Evolutionary conservation across 257 asterid genomes (phyloP), one percentile per base, ranked within the genome.

Genomic region (Solanum etuberosum): DNA sequence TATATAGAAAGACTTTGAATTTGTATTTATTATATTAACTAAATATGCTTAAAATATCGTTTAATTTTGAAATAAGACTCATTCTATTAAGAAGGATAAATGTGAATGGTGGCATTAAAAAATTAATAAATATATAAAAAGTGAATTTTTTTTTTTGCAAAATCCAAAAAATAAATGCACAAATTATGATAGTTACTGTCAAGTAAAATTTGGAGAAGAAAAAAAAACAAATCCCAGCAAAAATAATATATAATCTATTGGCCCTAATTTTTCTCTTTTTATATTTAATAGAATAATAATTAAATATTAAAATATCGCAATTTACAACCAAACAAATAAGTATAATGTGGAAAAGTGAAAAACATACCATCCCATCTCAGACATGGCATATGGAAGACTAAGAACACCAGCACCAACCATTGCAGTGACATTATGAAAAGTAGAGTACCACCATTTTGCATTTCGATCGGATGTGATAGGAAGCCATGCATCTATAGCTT

Each of bases 341-440:
- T 72, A 21, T 72, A 14, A 37, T 10, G 42, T 32, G 9, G 3
- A 7, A 5, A 4, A 34, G 51, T 5, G 6, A 40, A 38, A 38
- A n/a, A 35, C 23, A 3, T 92, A 94, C 98, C 98, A 95, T 88
- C 98, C 98, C 85, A 93, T 90, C 72, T 89, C 86, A 0, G 98
- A 90, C 93, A 95, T 88, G 89, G 98, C 96, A 43, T 81, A 81
- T 16, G 85, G 85, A n/a, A 81, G 85, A 81, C 85, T 81, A 20
- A 81, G 85, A 63, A 81, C 68, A 81, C 85, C 85, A 81, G 85
- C 85, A 4, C 85, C 85, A 48, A 81, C 85, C 85, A 81, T 81
- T 91, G 98, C 98, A 5, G 98, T 95, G 89, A 95, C 96, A 88
- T 95, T 95, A 90, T 95, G 98, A 87, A 95, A 93, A 15, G 98